phyloP scores from a whole-genome alignment of 2,329 filamentous ascomycete species.

The Lasiodiplodia sp. region DNA sequence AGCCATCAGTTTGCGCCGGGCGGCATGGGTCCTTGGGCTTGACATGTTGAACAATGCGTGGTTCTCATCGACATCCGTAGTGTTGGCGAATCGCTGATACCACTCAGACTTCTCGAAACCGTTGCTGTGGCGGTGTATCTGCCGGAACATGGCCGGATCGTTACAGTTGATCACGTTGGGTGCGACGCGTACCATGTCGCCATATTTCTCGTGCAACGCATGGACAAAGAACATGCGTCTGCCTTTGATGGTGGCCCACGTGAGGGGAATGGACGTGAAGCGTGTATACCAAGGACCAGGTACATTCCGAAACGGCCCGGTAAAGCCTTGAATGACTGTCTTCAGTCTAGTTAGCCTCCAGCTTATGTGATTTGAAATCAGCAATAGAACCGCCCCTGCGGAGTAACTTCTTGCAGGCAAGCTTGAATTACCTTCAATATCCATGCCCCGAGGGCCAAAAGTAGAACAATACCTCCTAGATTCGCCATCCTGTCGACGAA shows the following conservation, averaged over 20 bases:
- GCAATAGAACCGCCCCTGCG: too few relatives aligned
- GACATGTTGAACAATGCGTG: conserved; percentile 48
- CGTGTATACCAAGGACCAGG: conserved; percentile 44
- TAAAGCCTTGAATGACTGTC: too few relatives aligned
- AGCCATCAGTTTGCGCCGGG: conserved; percentile 46
- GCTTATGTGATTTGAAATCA: too few relatives aligned
- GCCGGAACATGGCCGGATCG: conserved; percentile 40
- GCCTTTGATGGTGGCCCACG: conserved; percentile 46
- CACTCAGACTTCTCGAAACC: conserved; percentile 32
- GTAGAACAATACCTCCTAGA: too few relatives aligned
- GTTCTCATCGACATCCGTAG: conserved; percentile 21
- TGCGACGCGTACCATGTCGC: conserved; percentile 41
- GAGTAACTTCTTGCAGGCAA: too few relatives aligned
- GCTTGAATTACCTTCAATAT: too few relatives aligned
- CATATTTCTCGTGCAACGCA: conserved; percentile 44
- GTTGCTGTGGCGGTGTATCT: conserved; percentile 42
- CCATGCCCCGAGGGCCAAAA: too few relatives aligned
- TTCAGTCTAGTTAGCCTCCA: too few relatives aligned
- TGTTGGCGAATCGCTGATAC: not conserved
- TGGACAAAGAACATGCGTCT: conserved; percentile 50
- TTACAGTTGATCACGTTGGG: conserved; percentile 41
- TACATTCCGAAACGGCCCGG: conserved; percentile 36
- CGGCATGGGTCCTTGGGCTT: conserved; percentile 44
- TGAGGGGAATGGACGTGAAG: conserved; percentile 45
- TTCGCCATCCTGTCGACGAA: too few relatives aligned